A percentile compares a stretch with the other conserved stretches of the same genome.
phyloP scores from a whole-genome alignment of 345 rosid species.

The Acer campestre region DNA sequence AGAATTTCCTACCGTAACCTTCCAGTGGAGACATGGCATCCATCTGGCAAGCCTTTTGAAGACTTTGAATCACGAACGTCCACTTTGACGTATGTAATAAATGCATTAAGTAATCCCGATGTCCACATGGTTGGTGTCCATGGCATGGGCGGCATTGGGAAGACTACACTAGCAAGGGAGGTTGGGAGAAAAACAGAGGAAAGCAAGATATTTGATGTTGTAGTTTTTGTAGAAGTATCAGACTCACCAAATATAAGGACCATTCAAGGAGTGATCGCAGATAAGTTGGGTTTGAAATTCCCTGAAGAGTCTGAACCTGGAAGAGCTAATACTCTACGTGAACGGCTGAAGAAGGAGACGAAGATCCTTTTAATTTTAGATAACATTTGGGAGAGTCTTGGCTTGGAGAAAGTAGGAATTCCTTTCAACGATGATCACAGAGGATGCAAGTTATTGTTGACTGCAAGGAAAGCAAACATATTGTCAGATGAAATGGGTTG shows the following conservation, averaged over 20 bases:
- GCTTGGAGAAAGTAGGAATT: conserved; percentile 34
- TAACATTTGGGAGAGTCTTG: conserved; percentile 28
- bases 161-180: conserved; percentile 15
- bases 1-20: background rate
- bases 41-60: background rate
- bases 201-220: conserved; percentile 7
- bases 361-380: conserved; percentile 32
- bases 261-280: conserved; percentile 25
- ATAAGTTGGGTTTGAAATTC: conserved; percentile 13
- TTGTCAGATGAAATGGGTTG: conserved; percentile 18
- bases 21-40: background rate
- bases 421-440: conserved; percentile 10
- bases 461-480: conserved; percentile 32
- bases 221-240: conserved; percentile 17
- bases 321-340: background rate
- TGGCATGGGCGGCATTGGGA: background rate
- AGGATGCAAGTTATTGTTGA: conserved; percentile 32
- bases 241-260: background rate
- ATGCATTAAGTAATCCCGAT: background rate
- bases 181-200: background rate
- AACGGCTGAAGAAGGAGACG: conserved; percentile 15
- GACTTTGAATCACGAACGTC: background rate
- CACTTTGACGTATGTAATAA: background rate
- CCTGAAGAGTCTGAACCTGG: background rate
- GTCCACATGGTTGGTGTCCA: background rate